These are phyloP conservation scores for Oropetium thomaeum DNA, from an alignment of 176 grass and related monocot species.

Conservation along the genomic window DNA sequence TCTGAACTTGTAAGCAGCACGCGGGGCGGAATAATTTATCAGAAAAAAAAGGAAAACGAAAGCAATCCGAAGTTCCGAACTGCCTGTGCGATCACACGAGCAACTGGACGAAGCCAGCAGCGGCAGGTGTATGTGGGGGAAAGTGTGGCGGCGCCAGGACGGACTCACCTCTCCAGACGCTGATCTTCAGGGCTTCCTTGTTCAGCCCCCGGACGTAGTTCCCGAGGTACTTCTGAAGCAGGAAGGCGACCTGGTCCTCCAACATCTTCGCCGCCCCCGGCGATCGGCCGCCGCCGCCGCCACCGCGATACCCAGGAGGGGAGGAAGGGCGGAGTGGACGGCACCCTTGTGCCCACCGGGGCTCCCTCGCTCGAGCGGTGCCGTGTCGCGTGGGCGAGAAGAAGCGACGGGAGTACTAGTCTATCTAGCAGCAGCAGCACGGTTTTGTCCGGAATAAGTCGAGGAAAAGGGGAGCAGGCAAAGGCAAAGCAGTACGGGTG, in stretches of 20 bases:
- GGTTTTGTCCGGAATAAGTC: constrained; percentile 3
- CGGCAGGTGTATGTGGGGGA: neutral
- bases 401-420: neutral
- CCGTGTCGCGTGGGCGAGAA: constrained; percentile 5
- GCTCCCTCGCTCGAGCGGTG: neutral
- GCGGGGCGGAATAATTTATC: neutral
- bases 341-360: neutral
- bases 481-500: too few relatives aligned
- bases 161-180: constrained; percentile 92
- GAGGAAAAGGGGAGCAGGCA: neutral
- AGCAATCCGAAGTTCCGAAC: constrained; percentile 11
- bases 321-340: neutral
- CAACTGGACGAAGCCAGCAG: neutral
- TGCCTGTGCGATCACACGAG: neutral
- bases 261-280: constrained; percentile 62
- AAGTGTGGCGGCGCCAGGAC: too few relatives aligned
- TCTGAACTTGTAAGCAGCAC: neutral
- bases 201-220: constrained; percentile 92
- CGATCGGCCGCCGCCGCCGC: constrained; percentile 34
- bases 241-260: constrained; percentile 91
- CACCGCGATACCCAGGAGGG: constrained; percentile 2
- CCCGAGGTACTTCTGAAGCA: constrained; percentile 94
- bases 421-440: constrained; percentile 17
- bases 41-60: neutral
- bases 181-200: constrained; percentile 97